Base-by-base conservation (phyloP, 2,329 filamentous ascomycete species). In the Harringtonia lauricola region DNA sequence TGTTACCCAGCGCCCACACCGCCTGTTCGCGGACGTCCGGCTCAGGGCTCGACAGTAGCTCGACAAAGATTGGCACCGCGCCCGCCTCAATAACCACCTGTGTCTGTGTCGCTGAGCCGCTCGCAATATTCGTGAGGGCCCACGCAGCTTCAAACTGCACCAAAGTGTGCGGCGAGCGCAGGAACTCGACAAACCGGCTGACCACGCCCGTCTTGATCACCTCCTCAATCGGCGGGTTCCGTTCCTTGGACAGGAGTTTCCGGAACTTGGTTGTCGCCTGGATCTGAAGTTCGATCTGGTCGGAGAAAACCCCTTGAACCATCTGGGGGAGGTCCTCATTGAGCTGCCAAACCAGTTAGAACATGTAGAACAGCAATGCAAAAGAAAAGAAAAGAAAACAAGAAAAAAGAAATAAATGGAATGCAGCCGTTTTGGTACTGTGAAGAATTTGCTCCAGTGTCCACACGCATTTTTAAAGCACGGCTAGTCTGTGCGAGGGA, bases 121-220 rank as follows among this genome's bases (percentile, higher is more conserved):
- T 96, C 49, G 92, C 92, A 65, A 98, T 98, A 73, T 98, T 98
- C 72, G 92, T 98, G 60, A 98, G 72, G 51, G 92, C 92, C 92
- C 92, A 98, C 36, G 92, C 92, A 58, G 92, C 92, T 74, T 98
- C 92, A 62, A 98, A 98, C 67, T 98, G 92, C 45, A 98, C 92
- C 39, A 98, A 78, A 29, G 92, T 96, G 67, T 98, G 92, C 52
- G 92, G 92, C 44, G 92, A 98, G 62, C 87, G 86, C 49, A 98
- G 82, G 68, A 98, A 98, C 66, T 95, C 88, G 66, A 98, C 92
- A 60, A 98, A 98, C 61, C 92, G 85, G 71, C 81, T 83, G 54
- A 98, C 92, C 52, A 98, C 92, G 59, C 92, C 92, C 47, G 92
- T 96, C 76, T 96, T 94, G 67, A 98, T 98, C 55, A 98, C 92